Percentiles rank a stretch among this genome's conserved stretches.
Evolutionary conservation across 768 basidiomycete genomes (phyloP).

Genomic region (Lactarius quietus): DNA sequence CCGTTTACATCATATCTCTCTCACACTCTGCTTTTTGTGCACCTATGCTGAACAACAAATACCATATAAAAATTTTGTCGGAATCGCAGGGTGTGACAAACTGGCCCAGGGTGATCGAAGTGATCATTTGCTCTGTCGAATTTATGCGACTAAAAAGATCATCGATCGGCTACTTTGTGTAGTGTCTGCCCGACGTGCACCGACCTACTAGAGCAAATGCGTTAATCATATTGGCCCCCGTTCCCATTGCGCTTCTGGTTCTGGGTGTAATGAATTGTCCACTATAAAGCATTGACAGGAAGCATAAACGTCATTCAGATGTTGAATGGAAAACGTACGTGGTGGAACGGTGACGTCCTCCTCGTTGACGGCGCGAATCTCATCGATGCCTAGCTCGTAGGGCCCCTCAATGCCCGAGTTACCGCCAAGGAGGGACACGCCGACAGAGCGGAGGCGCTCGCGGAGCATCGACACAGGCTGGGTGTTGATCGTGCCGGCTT

Average conservation of each 20-base stretch:
- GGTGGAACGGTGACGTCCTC: conserved; percentile 47
- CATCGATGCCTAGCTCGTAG: conserved; percentile 82
- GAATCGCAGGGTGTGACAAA: background rate
- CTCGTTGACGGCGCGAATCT: conserved; percentile 76
- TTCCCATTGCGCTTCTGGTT: conserved; percentile 4
- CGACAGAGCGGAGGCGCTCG: conserved; percentile 73
- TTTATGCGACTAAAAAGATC: background rate
- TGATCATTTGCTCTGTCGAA: background rate
- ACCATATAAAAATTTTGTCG: background rate
- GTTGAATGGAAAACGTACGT: conserved; percentile 30
- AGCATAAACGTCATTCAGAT: conserved; percentile 2
- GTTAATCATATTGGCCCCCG: conserved; percentile 16
- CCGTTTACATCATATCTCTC: conserved; percentile 14
- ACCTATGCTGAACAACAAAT: conserved; percentile 10
- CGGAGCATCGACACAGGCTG: conserved; percentile 73
- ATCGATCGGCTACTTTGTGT: background rate
- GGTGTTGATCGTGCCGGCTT: conserved; percentile 64
- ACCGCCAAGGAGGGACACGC: conserved; percentile 84
- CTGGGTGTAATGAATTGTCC: conserved; percentile 8
- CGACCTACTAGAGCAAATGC: background rate
- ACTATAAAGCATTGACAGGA: background rate
- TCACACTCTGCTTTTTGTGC: conserved; percentile 4
- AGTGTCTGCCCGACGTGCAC: background rate
- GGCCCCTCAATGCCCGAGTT: conserved; percentile 69
- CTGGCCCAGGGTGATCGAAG: background rate